Percentiles rank a stretch among this genome's conserved stretches.
phyloP scores from a whole-genome alignment of 2,329 filamentous ascomycete species.

The Acephala macrosclerotiorum region DNA sequence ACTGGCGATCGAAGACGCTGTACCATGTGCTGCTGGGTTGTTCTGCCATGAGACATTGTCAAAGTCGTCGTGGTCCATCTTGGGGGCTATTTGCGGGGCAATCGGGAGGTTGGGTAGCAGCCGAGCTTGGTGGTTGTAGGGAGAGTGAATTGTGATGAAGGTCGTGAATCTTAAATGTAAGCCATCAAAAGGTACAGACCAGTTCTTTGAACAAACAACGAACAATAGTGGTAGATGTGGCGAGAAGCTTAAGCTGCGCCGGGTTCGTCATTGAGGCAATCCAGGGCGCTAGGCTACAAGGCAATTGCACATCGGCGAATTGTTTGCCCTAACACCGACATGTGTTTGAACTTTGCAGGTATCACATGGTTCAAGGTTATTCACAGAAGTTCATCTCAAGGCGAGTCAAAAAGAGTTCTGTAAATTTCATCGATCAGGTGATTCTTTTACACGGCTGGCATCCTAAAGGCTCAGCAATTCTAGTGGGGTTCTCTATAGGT shows the following conservation, averaged over 20 bases:
- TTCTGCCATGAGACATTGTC: conserved; percentile 79
- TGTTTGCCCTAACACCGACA: background rate
- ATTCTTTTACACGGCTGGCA: conserved; percentile 36
- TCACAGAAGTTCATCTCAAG: background rate
- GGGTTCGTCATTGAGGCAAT: conserved; percentile 24
- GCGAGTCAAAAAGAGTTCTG: background rate
- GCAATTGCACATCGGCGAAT: background rate
- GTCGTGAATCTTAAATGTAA: conserved; percentile 3
- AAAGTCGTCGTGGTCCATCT: conserved; percentile 68
- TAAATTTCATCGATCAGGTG: conserved; percentile 17
- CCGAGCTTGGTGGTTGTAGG: background rate
- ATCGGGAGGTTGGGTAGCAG: conserved; percentile 16
- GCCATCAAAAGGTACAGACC: conserved; percentile 2
- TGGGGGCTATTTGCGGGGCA: conserved; percentile 34
- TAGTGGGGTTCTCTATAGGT: conserved; percentile 37
- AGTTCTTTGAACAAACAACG: conserved; percentile 1
- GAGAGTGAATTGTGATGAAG: background rate
- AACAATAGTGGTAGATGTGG: background rate
- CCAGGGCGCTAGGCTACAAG: conserved; percentile 17
- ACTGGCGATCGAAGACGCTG: conserved; percentile 49
- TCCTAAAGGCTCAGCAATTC: conserved; percentile 30
- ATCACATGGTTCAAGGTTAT: background rate
- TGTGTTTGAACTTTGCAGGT: background rate
- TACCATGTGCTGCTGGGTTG: conserved; percentile 61
- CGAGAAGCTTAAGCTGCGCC: conserved; percentile 20